Evolutionary conservation across 768 basidiomycete species (phyloP).

Genomic region (Hypsizygus marmoreus): DNA sequence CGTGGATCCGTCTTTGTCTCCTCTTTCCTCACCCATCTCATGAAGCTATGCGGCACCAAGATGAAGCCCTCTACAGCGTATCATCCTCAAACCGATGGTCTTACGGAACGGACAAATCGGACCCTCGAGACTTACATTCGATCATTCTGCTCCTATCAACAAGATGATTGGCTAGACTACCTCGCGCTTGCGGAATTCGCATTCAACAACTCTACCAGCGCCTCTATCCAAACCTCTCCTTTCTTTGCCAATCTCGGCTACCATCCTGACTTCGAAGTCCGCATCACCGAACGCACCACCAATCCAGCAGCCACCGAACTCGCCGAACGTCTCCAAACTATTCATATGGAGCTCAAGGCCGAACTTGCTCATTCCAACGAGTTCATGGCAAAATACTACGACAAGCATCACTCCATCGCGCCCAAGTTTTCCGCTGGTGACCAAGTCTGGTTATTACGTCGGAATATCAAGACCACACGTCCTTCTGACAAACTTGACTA

Average conservation of each 20-base stretch:
- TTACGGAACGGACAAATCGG: too few relatives aligned
- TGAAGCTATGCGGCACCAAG: slow-evolving; percentile 7
- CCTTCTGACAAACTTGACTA: neutral
- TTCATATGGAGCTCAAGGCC: neutral
- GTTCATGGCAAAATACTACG: neutral
- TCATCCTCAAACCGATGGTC: slow-evolving; percentile 47
- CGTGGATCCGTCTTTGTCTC: slow-evolving; percentile 34
- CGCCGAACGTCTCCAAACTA: too few relatives aligned
- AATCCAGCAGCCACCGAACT: neutral
- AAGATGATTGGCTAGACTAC: too few relatives aligned
- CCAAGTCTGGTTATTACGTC: neutral
- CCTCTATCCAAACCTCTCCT: slow-evolving; percentile 33
- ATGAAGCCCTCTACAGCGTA: slow-evolving; percentile 35
- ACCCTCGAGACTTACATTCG: too few relatives aligned
- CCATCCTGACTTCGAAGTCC: too few relatives aligned
- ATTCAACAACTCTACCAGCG: slow-evolving; percentile 35
- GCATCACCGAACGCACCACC: neutral
- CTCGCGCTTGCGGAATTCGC: slow-evolving; percentile 43
- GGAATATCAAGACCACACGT: slow-evolving; percentile 7
- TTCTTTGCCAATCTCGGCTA: slow-evolving; percentile 34
- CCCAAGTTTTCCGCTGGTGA: neutral
- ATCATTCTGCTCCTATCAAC: slow-evolving; percentile 34
- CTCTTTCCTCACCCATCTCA: slow-evolving; percentile 25
- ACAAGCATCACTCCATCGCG: neutral
- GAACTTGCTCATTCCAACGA: neutral